Conservation (phyloP, 2,329 filamentous ascomycete species). For the Penicillium sp. region DNA sequence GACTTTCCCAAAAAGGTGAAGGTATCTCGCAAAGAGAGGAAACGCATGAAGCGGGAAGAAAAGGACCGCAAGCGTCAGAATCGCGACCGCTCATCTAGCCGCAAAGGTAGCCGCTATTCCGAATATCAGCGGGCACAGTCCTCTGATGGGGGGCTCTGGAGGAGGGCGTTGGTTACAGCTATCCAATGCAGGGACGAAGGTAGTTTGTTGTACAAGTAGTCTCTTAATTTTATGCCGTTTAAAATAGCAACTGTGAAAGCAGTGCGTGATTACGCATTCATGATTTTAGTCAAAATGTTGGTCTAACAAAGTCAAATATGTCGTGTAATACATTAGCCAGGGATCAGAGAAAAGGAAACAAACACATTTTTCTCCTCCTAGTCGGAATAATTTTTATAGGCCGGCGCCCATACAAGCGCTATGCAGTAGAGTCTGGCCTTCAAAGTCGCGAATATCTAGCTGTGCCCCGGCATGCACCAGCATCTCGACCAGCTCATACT, state of each 20-base stretch:
- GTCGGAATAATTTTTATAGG: too few species aligned
- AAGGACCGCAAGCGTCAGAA: slow-evolving; percentile 1
- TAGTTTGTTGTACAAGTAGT: background rate
- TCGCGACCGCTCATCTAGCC: background rate
- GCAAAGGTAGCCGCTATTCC: background rate
- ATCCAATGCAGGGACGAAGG: background rate
- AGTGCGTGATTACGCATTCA: background rate
- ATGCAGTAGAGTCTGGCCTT: too few species aligned
- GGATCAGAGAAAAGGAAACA: too few species aligned
- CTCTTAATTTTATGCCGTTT: background rate
- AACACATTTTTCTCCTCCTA: too few species aligned
- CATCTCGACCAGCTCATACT: too few species aligned
- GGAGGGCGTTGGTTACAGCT: background rate
- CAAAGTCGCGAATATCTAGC: too few species aligned
- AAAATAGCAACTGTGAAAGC: background rate
- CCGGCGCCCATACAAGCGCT: too few species aligned
- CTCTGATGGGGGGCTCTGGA: background rate
- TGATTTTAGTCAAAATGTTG: background rate
- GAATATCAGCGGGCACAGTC: slow-evolving; percentile 1
- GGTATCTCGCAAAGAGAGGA: slow-evolving; percentile 8
- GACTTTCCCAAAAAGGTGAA: slow-evolving; percentile 8
- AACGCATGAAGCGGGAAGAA: slow-evolving; percentile 2
- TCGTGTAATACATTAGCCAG: background rate
- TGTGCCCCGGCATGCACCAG: too few species aligned
- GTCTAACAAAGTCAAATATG: background rate